Evolutionary conservation across 2,329 filamentous ascomycete genomes (phyloP).

Genomic region (Aspergillus quadricinctus): DNA sequence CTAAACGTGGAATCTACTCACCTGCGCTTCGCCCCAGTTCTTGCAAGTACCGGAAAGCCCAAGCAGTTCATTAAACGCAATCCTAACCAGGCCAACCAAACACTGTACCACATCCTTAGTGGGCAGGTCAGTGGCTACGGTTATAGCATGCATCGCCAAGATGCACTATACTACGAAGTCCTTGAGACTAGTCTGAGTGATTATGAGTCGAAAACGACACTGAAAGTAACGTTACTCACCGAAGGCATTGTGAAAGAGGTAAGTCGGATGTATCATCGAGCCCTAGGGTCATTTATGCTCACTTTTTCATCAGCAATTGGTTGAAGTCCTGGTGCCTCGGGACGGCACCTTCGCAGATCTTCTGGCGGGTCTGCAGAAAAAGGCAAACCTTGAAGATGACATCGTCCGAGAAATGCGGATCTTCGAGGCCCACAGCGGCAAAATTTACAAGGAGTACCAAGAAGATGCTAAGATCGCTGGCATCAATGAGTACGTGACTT

Average conservation of each 20-base stretch:
- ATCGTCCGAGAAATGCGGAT: constrained; percentile 68
- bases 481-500: constrained; percentile 77
- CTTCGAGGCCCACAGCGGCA: constrained; percentile 77
- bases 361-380: constrained; percentile 70
- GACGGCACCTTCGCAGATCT: constrained; percentile 77
- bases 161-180: constrained; percentile 86
- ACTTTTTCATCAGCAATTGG: constrained; percentile 56
- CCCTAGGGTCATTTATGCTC: not conserved
- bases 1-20: constrained; percentile 78
- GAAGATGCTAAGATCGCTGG: constrained; percentile 69
- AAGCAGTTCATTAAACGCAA: constrained; percentile 73
- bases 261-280: constrained; percentile 22
- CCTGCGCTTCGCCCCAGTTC: constrained; percentile 85
- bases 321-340: constrained; percentile 83
- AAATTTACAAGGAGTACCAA: constrained; percentile 74
- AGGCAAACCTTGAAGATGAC: constrained; percentile 74
- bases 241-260: constrained; percentile 92
- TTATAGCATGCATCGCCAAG: constrained; percentile 63
- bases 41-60: constrained; percentile 68
- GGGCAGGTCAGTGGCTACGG: constrained; percentile 68
- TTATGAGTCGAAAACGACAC: constrained; percentile 82
- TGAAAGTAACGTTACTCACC: constrained; percentile 78
- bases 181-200: constrained; percentile 92
- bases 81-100: constrained; percentile 63
- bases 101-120: constrained; percentile 72